A percentile compares a stretch with the other conserved stretches of the same genome.
Evolutionary conservation across 1,284 basidiomycete species (phyloP).

Genomic region (Fistulinella cinereoalba): DNA sequence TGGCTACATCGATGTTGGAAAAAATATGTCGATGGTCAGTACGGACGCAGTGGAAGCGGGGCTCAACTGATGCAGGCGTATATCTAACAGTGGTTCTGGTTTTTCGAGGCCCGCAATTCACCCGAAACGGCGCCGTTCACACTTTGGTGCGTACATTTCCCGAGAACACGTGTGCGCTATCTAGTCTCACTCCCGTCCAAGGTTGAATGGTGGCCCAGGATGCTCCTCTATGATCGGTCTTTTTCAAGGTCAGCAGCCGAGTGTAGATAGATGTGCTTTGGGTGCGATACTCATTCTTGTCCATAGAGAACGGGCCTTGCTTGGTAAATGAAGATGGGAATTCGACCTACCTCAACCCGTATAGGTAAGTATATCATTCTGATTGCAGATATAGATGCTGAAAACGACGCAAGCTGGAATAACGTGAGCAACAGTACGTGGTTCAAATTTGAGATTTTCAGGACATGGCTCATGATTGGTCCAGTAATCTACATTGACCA

Average conservation of each 20-base stretch:
- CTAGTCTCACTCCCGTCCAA: too few species aligned
- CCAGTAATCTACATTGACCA: slow-evolving; percentile 76
- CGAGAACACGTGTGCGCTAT: too few species aligned
- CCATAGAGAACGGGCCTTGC: too few species aligned
- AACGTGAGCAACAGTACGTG: slow-evolving; percentile 58
- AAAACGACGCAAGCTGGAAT: slow-evolving; percentile 53
- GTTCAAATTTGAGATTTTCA: background rate
- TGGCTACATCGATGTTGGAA: slow-evolving; percentile 61
- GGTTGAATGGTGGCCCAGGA: too few species aligned
- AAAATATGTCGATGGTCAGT: slow-evolving; percentile 58
- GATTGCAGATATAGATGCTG: slow-evolving; percentile 2
- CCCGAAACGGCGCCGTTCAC: slow-evolving; percentile 65
- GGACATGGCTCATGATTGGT: background rate
- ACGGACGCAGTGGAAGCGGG: background rate
- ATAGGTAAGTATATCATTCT: slow-evolving; percentile 20
- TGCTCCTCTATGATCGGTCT: too few species aligned
- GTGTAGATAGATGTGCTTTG: too few species aligned
- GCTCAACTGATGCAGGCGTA: slow-evolving; percentile 5
- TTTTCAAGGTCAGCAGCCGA: too few species aligned
- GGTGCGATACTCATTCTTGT: too few species aligned
- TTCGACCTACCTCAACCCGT: slow-evolving; percentile 30
- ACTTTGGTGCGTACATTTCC: slow-evolving; percentile 52
- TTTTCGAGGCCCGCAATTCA: slow-evolving; percentile 59
- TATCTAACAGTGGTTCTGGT: slow-evolving; percentile 61
- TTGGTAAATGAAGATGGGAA: slow-evolving; percentile 22